Evolutionary conservation across 1,284 basidiomycete genomes (phyloP), one percentile per base, ranked within the genome.

Genomic region (Cryptococcus hybrid): DNA sequence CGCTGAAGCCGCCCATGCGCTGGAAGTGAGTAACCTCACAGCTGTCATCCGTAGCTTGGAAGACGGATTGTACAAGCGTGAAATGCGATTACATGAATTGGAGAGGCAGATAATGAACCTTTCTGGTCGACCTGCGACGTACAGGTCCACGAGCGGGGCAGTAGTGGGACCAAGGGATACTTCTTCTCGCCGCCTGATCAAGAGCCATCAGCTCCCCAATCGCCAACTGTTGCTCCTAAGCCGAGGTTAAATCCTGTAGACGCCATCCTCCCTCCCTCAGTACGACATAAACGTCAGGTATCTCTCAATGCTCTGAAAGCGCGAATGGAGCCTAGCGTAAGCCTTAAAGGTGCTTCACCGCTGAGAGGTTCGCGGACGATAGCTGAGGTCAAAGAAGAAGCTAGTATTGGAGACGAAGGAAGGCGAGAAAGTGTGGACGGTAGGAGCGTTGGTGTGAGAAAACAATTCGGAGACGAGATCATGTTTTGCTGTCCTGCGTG

Each of bases 281-380:
- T 88, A 37, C 80, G 85, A 42, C 90, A 92, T 76, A 92, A 92
- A 71, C 86, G 91, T 53, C 85, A 87, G 67, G 85, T 90, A 59
- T 91, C 89, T 72, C 78, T 94, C 59, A 86, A 86, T 68, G 92
- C 92, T 84, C 84, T 94, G 54, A 92, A 91, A 73, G 90, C 89
- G 34, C 84, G 91, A 46, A 92, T 94, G 74, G 88, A 90, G 30
- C 47, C 54, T n/a, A 39, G 36, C 40, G 11, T 51, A 15, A 36
- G n/a, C 43, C 24, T 18, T 12, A 12, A 39, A 39, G 18, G 8
- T 36, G 37, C 47, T 42, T 12, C 9, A 24, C 49, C 7, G 18
- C 49, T 39, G 47, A 44, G 9, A 47, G 47, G 24, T 61, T 24
- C 63, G 61, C 64, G 60, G 24, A 24, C 24, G 24, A 24, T 24